Evolutionary conservation across 1,284 basidiomycete species (phyloP).

Genomic region (Marasmius oreades): DNA sequence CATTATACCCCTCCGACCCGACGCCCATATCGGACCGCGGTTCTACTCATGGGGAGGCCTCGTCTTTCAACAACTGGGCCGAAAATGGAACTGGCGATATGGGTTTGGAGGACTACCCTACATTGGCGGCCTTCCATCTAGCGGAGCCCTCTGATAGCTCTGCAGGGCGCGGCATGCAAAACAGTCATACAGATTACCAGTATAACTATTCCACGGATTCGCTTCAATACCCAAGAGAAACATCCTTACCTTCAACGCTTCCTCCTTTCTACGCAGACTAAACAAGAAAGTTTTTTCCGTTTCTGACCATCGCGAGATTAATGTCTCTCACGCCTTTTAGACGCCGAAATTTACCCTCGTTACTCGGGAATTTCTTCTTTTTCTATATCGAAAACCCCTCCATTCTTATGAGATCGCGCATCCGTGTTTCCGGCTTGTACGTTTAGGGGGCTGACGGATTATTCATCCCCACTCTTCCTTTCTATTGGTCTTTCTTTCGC

Average conservation of each 20-base stretch:
- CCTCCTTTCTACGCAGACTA: too few species aligned
- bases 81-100: conserved; percentile 1
- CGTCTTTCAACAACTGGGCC: conserved; percentile 1
- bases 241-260: conserved; percentile 1
- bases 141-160: conserved; percentile 3
- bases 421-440: not conserved
- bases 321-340: not conserved
- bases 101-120: conserved; percentile 6
- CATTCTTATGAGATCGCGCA: not conserved
- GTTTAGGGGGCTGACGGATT: not conserved
- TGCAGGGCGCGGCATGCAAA: not conserved
- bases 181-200: not conserved
- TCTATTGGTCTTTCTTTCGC: not conserved
- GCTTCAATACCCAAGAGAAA: conserved; percentile 6
- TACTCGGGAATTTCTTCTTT: not conserved
- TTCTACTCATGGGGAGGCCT: not conserved
- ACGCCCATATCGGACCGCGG: conserved; percentile 7
- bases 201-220: not conserved
- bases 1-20: conserved; percentile 23
- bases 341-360: not conserved
- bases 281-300: not conserved
- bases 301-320: not conserved
- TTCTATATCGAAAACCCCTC: not conserved
- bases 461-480: not conserved
- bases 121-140: conserved; percentile 6